Conservation (phyloP, 345 rosid species). For the Iberis pinnata region DNA sequence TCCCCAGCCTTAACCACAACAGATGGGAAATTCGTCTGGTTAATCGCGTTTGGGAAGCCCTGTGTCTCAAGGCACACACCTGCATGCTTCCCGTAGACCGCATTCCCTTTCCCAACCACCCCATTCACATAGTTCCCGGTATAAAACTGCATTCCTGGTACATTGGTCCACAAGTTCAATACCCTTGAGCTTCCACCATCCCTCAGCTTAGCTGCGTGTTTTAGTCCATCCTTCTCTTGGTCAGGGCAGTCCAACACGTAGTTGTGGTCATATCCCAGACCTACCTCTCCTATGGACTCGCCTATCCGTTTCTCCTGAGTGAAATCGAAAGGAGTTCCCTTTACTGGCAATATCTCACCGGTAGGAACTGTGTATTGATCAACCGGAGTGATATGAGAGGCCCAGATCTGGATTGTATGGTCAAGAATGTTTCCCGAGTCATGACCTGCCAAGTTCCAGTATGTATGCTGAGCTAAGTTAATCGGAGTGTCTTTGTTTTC, state of each 20-base stretch:
- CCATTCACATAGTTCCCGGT: conserved; percentile 78
- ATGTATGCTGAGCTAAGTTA: conserved; percentile 90
- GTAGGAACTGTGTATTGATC: conserved; percentile 75
- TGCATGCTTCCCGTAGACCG: conserved; percentile 69
- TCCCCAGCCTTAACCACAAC: conserved; percentile 73
- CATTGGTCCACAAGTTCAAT: conserved; percentile 72
- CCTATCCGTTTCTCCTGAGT: conserved; percentile 64
- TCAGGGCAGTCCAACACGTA: conserved; percentile 61
- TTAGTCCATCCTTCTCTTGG: conserved; percentile 59
- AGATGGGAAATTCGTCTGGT: conserved; percentile 71
- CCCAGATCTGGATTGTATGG: conserved; percentile 73
- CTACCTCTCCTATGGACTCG: conserved; percentile 58
- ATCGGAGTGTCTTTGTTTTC: conserved; percentile 74
- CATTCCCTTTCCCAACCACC: conserved; percentile 63
- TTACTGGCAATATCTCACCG: conserved; percentile 65
- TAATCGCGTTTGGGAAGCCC: conserved; percentile 83
- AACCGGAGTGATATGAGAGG: conserved; percentile 72
- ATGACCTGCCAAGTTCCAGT: conserved; percentile 90
- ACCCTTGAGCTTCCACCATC: conserved; percentile 64
- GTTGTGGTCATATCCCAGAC: conserved; percentile 86
- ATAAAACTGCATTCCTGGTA: conserved; percentile 86
- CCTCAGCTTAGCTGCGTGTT: conserved; percentile 59
- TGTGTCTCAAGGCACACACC: conserved; percentile 89
- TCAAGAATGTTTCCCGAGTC: conserved; percentile 62
- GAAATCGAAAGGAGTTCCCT: conserved; percentile 85